Conservation (phyloP, 257 asterid species). For the Solanum corneliomulleri region DNA sequence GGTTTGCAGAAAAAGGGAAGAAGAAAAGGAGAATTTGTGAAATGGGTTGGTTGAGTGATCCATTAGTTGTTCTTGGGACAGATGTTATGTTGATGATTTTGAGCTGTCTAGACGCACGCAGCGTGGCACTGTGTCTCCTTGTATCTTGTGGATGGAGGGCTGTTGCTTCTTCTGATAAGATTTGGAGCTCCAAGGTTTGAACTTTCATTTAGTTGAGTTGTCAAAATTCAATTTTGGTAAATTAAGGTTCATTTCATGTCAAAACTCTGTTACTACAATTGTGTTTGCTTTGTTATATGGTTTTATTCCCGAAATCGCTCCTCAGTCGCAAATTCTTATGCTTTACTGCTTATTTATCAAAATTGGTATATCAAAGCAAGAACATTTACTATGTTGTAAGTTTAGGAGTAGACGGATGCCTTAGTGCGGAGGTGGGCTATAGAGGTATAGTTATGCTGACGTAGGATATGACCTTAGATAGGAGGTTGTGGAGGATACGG, state of each 20-base stretch:
- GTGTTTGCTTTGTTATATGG: neutral
- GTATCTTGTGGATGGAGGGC: constrained; percentile 55
- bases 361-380: too few species aligned
- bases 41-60: constrained; percentile 17
- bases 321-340: neutral
- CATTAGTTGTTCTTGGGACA: constrained; percentile 38
- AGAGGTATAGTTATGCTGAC: neutral
- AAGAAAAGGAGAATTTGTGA: neutral
- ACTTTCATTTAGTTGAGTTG: neutral
- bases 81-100: constrained; percentile 53
- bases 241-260: neutral
- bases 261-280: neutral
- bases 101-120: constrained; percentile 54
- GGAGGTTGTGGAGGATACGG: neutral
- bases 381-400: too few species aligned
- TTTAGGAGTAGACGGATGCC: neutral
- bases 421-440: neutral
- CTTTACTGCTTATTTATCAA: too few species aligned
- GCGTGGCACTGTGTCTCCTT: constrained; percentile 50
- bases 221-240: neutral
- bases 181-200: constrained; percentile 62
- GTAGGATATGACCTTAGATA: neutral
- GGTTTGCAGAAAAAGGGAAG: neutral
- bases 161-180: constrained; percentile 43
- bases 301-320: neutral